Conservation (phyloP, 1,284 basidiomycete genomes). For the Somion occarium region DNA sequence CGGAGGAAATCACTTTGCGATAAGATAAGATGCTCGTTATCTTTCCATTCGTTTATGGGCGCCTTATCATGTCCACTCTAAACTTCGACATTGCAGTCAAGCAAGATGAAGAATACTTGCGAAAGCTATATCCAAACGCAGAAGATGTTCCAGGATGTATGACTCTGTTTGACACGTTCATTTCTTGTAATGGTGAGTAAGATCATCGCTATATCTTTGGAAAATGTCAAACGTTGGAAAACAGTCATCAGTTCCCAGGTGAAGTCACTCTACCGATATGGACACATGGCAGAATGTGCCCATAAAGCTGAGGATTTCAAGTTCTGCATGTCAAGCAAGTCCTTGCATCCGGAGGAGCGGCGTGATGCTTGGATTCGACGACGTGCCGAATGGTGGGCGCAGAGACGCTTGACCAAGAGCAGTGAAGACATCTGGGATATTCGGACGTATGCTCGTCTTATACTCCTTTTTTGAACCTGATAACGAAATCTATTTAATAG, state of each 20-base stretch:
- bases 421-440: slow-evolving; percentile 95
- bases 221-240: too few species aligned
- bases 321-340: slow-evolving; percentile 87
- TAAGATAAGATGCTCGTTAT: slow-evolving; percentile 1
- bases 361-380: slow-evolving; percentile 81
- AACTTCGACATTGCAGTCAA: slow-evolving; percentile 46
- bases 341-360: slow-evolving; percentile 70
- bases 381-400: slow-evolving; percentile 91
- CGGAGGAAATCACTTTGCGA: background rate
- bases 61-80: background rate
- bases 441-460: slow-evolving; percentile 68
- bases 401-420: slow-evolving; percentile 66
- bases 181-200: slow-evolving; percentile 75
- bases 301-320: slow-evolving; percentile 91
- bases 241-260: slow-evolving; percentile 80
- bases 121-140: slow-evolving; percentile 59
- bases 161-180: slow-evolving; percentile 73
- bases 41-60: background rate
- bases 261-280: slow-evolving; percentile 84
- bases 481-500: slow-evolving; percentile 18
- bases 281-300: slow-evolving; percentile 72
- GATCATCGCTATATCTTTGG: too few species aligned
- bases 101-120: slow-evolving; percentile 64
- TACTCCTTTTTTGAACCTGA: too few species aligned
- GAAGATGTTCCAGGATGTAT: slow-evolving; percentile 83